Conservation (phyloP, 129 eudicot genomes). For the Daucus carota region DH1_v3.0 NC_030383.2:9724001-9724500, state of each 20-base stretch:
- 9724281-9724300: neutral
- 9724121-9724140: neutral
- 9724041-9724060: neutral
- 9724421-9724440: slow-evolving; percentile 14
- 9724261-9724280: too few relatives aligned
- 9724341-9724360: neutral
- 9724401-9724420: neutral
- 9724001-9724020: neutral
- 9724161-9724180: neutral
- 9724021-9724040: neutral
- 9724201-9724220: too few relatives aligned
- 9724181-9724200: too few relatives aligned
- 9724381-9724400: neutral
- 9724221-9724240: too few relatives aligned
- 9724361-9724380: neutral
- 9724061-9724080: neutral
- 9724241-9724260: too few relatives aligned
- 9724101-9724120: neutral
- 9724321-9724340: neutral
- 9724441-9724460: neutral
- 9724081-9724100: neutral
- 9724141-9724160: neutral
- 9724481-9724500: neutral
- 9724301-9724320: neutral
- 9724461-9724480: neutral